Conservation (phyloP, 2,329 filamentous ascomycete species). For the Cryphonectria nitschkei region DNA sequence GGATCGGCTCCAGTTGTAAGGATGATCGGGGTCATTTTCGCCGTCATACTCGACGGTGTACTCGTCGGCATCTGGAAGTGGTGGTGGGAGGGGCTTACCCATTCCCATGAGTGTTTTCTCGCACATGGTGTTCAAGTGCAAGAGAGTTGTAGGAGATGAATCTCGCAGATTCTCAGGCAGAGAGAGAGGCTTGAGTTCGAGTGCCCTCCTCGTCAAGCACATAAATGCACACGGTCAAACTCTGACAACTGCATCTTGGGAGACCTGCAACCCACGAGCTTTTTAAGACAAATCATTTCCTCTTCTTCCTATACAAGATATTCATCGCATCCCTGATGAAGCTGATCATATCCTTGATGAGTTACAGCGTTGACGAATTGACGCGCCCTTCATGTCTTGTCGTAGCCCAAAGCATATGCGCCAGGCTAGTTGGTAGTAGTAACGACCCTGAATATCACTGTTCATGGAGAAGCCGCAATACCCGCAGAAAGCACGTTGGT, state of each 20-base stretch:
- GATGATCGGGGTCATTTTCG: slow-evolving; percentile 51
- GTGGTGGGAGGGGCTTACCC: slow-evolving; percentile 60
- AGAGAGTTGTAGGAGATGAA: too few relatives aligned
- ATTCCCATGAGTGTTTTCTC: slow-evolving; percentile 42
- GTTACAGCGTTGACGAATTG: neutral
- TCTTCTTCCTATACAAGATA: neutral
- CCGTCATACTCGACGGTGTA: slow-evolving; percentile 64
- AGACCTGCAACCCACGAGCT: neutral
- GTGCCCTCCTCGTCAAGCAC: neutral
- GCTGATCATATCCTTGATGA: neutral
- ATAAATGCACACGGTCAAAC: neutral
- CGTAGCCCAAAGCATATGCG: neutral
- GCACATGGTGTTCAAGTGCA: neutral
- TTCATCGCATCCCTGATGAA: neutral
- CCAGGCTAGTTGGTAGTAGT: neutral
- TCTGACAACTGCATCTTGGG: neutral
- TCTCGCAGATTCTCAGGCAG: too few relatives aligned
- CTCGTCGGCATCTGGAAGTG: slow-evolving; percentile 58
- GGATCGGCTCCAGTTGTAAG: slow-evolving; percentile 53
- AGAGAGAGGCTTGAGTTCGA: neutral
- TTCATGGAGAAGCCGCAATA: slow-evolving; percentile 16
- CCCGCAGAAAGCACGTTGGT: slow-evolving; percentile 5
- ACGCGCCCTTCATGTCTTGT: neutral
- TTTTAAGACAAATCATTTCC: neutral
- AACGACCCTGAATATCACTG: neutral